These are phyloP conservation scores for Ogataea methanolica DNA, from an alignment of 805 yeast species.

Conservation along the genomic window DNA sequence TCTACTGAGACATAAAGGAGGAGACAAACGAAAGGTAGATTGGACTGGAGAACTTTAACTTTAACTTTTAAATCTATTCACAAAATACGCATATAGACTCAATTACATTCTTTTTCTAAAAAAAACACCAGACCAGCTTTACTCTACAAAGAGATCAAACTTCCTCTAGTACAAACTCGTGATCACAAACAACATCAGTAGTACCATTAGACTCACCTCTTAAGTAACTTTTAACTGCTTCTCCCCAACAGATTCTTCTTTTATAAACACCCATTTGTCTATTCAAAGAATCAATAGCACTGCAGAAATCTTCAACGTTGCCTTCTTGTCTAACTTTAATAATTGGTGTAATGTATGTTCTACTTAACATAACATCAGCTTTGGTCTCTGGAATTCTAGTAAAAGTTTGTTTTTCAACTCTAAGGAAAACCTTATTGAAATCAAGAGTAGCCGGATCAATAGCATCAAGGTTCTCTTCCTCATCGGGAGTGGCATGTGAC, in stretches of 20 bases:
- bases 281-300: conserved; percentile 63
- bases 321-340: conserved; percentile 42
- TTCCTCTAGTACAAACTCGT: conserved; percentile 10
- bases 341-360: conserved; percentile 56
- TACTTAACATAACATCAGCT: conserved; percentile 46
- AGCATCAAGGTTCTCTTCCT: conserved; percentile 30
- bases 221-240: conserved; percentile 46
- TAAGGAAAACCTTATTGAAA: conserved; percentile 45
- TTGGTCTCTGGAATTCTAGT: conserved; percentile 46
- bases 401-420: conserved; percentile 57
- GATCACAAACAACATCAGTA: conserved; percentile 20
- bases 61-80: no score
- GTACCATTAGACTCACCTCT: conserved; percentile 34
- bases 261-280: conserved; percentile 58
- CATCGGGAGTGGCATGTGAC: conserved; percentile 35
- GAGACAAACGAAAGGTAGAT: background rate
- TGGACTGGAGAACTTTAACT: no score
- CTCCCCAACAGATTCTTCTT: conserved; percentile 63
- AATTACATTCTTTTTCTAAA: no score
- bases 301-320: conserved; percentile 43
- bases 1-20: background rate
- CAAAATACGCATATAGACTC: no score
- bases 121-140: no score
- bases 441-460: conserved; percentile 33
- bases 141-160: no score